phyloP scores from a whole-genome alignment of 495 filamentous ascomycete genomes.

The Aspergillus baeticus region DNA sequence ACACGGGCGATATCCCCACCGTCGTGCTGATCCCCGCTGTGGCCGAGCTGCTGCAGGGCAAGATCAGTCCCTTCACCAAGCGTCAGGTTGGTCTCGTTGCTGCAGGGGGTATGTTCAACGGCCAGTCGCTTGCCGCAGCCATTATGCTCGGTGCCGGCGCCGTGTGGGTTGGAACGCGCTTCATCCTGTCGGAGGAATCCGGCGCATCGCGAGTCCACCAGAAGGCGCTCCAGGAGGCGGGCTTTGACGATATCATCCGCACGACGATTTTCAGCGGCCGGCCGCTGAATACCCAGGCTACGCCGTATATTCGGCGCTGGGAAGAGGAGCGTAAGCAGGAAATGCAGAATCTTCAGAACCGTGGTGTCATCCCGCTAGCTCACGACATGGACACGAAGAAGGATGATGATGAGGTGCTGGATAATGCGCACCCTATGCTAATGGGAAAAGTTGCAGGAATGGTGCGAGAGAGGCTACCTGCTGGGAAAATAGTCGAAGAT shows the following conservation, averaged over 20 bases:
- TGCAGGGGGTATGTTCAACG: slow-evolving; percentile 91
- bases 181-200: slow-evolving; percentile 90
- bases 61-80: slow-evolving; percentile 84
- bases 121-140: slow-evolving; percentile 81
- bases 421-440: slow-evolving; percentile 84
- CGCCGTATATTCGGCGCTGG: slow-evolving; percentile 92
- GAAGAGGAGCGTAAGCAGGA: slow-evolving; percentile 84
- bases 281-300: slow-evolving; percentile 86
- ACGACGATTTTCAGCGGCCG: slow-evolving; percentile 98
- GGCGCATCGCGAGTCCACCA: slow-evolving; percentile 92
- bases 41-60: slow-evolving; percentile 72
- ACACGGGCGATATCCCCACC: slow-evolving; percentile 90
- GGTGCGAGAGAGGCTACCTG: slow-evolving; percentile 85
- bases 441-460: slow-evolving; percentile 97
- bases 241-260: slow-evolving; percentile 90
- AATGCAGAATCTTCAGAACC: slow-evolving; percentile 83
- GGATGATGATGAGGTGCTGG: slow-evolving; percentile 74
- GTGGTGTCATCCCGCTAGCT: slow-evolving; percentile 90
- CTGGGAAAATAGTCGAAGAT: slow-evolving; percentile 92
- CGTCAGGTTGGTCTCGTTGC: slow-evolving; percentile 84
- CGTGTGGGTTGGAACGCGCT: slow-evolving; percentile 96
- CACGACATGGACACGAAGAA: slow-evolving; percentile 85
- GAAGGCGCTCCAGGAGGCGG: slow-evolving; percentile 86
- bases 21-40: slow-evolving; percentile 88
- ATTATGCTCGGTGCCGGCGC: slow-evolving; percentile 89